These are phyloP conservation scores for Botrytis galanthina DNA, from an alignment of 2,329 filamentous ascomycete species.

Conservation along the genomic window DNA sequence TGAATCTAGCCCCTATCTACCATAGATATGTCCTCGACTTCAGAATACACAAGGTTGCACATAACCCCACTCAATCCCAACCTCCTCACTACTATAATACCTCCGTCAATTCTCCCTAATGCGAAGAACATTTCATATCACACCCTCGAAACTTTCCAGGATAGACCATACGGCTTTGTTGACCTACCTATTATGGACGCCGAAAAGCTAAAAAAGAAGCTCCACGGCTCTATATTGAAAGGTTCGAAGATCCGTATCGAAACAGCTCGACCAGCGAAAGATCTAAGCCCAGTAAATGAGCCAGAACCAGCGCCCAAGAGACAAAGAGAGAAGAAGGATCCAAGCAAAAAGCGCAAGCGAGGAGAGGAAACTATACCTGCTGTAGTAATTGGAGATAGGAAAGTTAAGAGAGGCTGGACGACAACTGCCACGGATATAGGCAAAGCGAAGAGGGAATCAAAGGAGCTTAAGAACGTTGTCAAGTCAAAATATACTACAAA, in stretches of 20 bases:
- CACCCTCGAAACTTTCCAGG: conserved; percentile 79
- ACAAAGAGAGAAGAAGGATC: conserved; percentile 44
- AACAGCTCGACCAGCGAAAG: conserved; percentile 66
- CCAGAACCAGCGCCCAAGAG: conserved; percentile 40
- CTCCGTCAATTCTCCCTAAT: conserved; percentile 60
- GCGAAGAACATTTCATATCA: conserved; percentile 89
- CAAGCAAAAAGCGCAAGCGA: conserved; percentile 48
- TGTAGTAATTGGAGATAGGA: conserved; percentile 61
- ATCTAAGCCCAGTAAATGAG: conserved; percentile 32
- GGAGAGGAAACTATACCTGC: conserved; percentile 58
- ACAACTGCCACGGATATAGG: conserved; percentile 50
- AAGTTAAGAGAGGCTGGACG: conserved; percentile 45
- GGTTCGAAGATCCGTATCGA: conserved; percentile 84
- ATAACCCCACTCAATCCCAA: conserved; percentile 81
- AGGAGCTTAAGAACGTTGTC: conserved; percentile 56
- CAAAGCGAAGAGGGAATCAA: conserved; percentile 50
- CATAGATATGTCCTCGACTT: conserved; percentile 13
- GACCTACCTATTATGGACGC: conserved; percentile 79
- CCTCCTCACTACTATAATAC: conserved; percentile 70
- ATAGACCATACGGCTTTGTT: conserved; percentile 85
- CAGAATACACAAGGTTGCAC: conserved; percentile 63
- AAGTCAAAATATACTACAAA: conserved; percentile 79
- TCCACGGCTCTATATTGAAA: conserved; percentile 81
- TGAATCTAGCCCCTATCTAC: neutral
- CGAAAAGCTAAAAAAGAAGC: conserved; percentile 85